phyloP scores from a whole-genome alignment of 2,329 filamentous ascomycete species.

The Trichoderma guizhouense region DNA sequence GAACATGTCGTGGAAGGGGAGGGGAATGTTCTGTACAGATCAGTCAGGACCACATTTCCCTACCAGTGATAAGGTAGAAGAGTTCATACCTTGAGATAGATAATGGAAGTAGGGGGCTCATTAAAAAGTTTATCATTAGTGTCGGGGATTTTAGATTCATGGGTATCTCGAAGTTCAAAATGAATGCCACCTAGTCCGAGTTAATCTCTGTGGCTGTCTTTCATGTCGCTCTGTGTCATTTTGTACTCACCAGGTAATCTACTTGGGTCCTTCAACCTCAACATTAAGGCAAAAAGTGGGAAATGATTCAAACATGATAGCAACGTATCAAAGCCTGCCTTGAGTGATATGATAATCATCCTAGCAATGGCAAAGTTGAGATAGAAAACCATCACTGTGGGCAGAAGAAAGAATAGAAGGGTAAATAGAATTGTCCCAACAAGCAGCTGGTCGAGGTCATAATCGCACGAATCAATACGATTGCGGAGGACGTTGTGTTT shows the following conservation, averaged over 20 bases:
- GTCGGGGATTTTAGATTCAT: conserved; percentile 43
- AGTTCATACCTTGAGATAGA: conserved; percentile 72
- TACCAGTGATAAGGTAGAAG: neutral
- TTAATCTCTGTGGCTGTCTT: neutral
- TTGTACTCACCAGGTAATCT: conserved; percentile 69
- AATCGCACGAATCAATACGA: conserved; percentile 97
- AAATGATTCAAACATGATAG: conserved; percentile 97
- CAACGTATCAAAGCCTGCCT: conserved; percentile 85
- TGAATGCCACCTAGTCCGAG: conserved; percentile 58
- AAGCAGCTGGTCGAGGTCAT: conserved; percentile 93
- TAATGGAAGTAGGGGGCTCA: conserved; percentile 70
- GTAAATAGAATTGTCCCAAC: conserved; percentile 97
- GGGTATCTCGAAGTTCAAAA: conserved; percentile 82
- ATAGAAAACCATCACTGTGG: conserved; percentile 95
- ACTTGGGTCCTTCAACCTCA: conserved; percentile 87
- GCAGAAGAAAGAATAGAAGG: conserved; percentile 87
- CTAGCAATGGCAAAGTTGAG: conserved; percentile 90
- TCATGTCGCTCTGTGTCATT: neutral
- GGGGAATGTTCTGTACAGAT: conserved; percentile 68
- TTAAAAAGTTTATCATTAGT: conserved; percentile 39
- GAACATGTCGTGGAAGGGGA: conserved; percentile 92
- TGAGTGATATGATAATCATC: conserved; percentile 91
- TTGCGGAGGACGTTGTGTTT: conserved; percentile 96
- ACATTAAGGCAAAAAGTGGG: conserved; percentile 93
- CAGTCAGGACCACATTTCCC: neutral